phyloP scores from a whole-genome alignment of 2,329 filamentous ascomycete genomes.

The Pestalotiopsis sp. region DNA sequence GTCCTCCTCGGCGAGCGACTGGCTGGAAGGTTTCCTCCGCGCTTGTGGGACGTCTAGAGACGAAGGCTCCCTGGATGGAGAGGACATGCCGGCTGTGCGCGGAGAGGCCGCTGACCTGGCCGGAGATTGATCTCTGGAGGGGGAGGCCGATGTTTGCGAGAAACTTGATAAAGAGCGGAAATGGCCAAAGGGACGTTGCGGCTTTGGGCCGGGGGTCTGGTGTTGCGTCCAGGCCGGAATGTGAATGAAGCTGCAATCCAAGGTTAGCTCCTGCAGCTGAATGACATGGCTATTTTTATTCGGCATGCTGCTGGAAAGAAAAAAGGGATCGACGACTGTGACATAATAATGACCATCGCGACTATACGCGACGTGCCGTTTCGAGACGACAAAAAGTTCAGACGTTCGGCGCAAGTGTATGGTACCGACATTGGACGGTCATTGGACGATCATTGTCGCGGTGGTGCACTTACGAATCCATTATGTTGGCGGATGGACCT shows the following conservation, averaged over 20 bases:
- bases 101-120: conserved; percentile 30
- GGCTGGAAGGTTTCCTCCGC: conserved; percentile 37
- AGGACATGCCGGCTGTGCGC: conserved; percentile 5
- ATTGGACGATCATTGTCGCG: not conserved
- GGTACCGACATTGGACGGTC: not conserved
- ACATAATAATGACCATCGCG: not conserved
- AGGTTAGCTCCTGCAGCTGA: conserved; percentile 21
- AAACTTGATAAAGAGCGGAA: conserved; percentile 58
- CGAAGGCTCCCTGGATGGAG: conserved; percentile 24
- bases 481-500: conserved; percentile 36
- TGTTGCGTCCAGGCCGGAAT: conserved; percentile 56
- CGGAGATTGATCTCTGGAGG: conserved; percentile 40
- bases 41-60: conserved; percentile 36
- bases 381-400: not conserved
- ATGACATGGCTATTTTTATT: not conserved
- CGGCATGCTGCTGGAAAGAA: not conserved
- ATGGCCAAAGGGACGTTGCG: conserved; percentile 47
- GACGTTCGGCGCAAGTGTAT: not conserved
- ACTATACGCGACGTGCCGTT: not conserved
- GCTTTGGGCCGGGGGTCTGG: conserved; percentile 35
- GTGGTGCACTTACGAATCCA: conserved; percentile 34
- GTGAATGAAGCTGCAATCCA: conserved; percentile 51
- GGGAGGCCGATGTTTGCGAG: conserved; percentile 43
- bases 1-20: conserved; percentile 53
- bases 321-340: not conserved